These are phyloP conservation scores for Ophiocordyceps camponoti-leonardi DNA, from an alignment of 2,329 filamentous ascomycete species.

Conservation along the genomic window DNA sequence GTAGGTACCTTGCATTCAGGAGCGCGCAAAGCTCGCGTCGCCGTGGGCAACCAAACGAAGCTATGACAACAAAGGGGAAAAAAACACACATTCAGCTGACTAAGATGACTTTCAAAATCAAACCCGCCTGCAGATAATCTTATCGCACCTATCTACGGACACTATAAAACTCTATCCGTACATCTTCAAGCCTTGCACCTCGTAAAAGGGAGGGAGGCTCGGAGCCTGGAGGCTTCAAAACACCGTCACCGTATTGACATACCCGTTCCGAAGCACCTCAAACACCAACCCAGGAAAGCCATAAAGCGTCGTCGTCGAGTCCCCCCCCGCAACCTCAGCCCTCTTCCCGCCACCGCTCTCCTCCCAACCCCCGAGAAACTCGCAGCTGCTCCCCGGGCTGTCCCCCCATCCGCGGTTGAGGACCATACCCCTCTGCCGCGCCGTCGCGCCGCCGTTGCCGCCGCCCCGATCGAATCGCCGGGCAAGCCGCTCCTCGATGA, in stretches of 20 bases:
- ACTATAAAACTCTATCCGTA: too few species aligned
- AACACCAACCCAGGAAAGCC: slow-evolving; percentile 90
- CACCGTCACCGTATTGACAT: slow-evolving; percentile 75
- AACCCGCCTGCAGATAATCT: too few species aligned
- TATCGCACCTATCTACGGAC: too few species aligned
- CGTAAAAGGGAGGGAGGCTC: too few species aligned
- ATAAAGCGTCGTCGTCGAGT: slow-evolving; percentile 66
- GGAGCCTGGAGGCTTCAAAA: too few species aligned
- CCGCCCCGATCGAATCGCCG: slow-evolving; percentile 41
- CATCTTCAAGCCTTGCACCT: too few species aligned
- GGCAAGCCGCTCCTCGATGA: slow-evolving; percentile 52
- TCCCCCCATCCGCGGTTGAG: slow-evolving; percentile 83
- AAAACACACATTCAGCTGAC: not conserved
- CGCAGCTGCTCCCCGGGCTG: slow-evolving; percentile 77
- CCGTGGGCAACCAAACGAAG: not conserved
- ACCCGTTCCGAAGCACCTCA: slow-evolving; percentile 86
- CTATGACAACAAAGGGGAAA: not conserved
- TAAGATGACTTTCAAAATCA: not conserved
- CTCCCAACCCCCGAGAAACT: slow-evolving; percentile 74
- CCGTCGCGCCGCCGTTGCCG: slow-evolving; percentile 28
- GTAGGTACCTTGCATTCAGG: too few species aligned
- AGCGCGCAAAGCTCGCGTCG: not conserved
- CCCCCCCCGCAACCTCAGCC: slow-evolving; percentile 29
- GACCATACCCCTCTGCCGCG: slow-evolving; percentile 59
- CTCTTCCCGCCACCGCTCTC: slow-evolving; percentile 42